A percentile compares a stretch with the other conserved stretches of the same genome.
Conservation (phyloP, 495 filamentous ascomycete genomes). For the Staphylotrichum tortipilum region DNA sequence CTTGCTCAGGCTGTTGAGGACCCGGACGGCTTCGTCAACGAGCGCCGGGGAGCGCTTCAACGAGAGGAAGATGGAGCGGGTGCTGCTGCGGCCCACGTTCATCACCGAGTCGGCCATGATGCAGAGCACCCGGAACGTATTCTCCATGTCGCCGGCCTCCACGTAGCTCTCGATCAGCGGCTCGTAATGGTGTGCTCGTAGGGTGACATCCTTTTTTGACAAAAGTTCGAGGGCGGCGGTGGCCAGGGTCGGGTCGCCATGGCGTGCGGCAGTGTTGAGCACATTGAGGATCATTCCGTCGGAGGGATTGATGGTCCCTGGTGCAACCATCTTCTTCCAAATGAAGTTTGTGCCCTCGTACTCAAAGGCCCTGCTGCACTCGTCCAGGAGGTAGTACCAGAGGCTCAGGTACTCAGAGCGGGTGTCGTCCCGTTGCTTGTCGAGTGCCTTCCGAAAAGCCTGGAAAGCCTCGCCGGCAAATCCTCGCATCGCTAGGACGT, state of each 20-base stretch:
- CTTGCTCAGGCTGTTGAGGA: constrained; percentile 45
- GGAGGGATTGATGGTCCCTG: constrained; percentile 54
- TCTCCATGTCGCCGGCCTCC: constrained; percentile 42
- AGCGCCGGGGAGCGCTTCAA: constrained; percentile 24
- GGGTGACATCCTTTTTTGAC: constrained; percentile 41
- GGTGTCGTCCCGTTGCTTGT: too few species aligned
- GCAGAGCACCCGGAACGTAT: constrained; percentile 53
- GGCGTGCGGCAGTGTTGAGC: constrained; percentile 57
- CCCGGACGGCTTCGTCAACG: constrained; percentile 39
- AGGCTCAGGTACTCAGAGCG: too few species aligned
- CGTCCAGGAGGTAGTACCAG: constrained; percentile 61
- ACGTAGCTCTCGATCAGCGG: constrained; percentile 60
- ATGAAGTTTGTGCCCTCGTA: constrained; percentile 42
- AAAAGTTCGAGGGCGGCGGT: constrained; percentile 53
- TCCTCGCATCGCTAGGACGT: constrained; percentile 55
- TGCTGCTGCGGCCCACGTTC: constrained; percentile 42
- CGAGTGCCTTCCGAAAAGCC: constrained; percentile 48
- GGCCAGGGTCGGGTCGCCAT: constrained; percentile 59
- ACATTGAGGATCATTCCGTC: constrained; percentile 55
- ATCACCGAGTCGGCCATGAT: constrained; percentile 59
- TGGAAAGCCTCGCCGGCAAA: constrained; percentile 69
- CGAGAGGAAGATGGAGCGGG: constrained; percentile 44
- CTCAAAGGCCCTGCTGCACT: constrained; percentile 44
- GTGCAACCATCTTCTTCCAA: constrained; percentile 53
- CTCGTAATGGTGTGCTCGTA: constrained; percentile 65